These are phyloP conservation scores for Nicotiana knightiana DNA, from an alignment of 257 asterid genomes.

Conservation along the genomic window DNA sequence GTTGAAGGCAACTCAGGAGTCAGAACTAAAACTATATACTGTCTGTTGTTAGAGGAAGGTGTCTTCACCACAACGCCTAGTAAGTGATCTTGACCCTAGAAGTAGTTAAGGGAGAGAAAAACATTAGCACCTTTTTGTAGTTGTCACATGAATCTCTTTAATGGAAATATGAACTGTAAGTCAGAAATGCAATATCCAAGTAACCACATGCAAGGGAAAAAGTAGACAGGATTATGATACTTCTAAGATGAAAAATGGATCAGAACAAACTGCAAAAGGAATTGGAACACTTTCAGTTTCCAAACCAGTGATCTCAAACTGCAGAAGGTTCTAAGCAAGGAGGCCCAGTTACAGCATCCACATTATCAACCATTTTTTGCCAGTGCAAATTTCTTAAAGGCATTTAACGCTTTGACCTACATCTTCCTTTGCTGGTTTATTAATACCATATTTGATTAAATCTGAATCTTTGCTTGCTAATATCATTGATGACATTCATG, in stretches of 20 bases:
- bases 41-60: constrained; percentile 60
- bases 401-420: not conserved
- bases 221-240: not conserved
- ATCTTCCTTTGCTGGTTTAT: not conserved
- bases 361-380: not conserved
- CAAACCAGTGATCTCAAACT: not conserved
- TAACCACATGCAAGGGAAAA: not conserved
- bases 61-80: constrained; percentile 81
- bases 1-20: constrained; percentile 63
- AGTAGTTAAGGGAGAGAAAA: constrained; percentile 14
- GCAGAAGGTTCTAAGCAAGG: not conserved
- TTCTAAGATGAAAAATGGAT: not conserved
- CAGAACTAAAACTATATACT: constrained; percentile 76
- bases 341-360: not conserved
- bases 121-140: not conserved
- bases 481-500: not conserved
- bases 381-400: not conserved
- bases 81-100: constrained; percentile 89
- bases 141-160: constrained; percentile 1
- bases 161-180: not conserved
- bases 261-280: constrained; percentile 6
- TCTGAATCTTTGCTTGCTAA: not conserved
- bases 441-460: not conserved
- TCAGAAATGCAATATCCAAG: not conserved
- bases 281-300: not conserved